These are phyloP conservation scores for Straminergon stramineum DNA, from an alignment of 225 moss, liverwort and hornwort genomes.

Conservation along the genomic window DNA sequence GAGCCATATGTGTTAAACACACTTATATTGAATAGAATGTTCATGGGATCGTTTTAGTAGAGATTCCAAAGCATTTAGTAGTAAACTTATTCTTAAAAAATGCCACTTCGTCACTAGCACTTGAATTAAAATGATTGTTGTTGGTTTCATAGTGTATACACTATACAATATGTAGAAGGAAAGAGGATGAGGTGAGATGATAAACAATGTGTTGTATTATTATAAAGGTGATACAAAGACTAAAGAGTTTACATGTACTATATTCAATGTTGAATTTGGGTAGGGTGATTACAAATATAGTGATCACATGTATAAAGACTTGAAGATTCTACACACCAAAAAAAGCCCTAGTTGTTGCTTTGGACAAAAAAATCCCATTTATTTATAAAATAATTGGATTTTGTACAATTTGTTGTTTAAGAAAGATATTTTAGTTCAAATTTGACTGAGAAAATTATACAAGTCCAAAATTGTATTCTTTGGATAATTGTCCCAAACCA, in stretches of 20 bases:
- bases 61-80: too few relatives aligned
- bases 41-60: too few relatives aligned
- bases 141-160: too few relatives aligned
- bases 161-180: too few relatives aligned
- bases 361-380: not conserved
- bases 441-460: not conserved
- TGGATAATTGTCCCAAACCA: not conserved
- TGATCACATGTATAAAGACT: not conserved
- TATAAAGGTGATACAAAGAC: not conserved
- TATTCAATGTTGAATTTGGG: rapidly evolving
- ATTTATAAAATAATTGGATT: not conserved
- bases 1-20: too few relatives aligned
- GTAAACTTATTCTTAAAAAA: too few relatives aligned
- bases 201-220: not conserved
- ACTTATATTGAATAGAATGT: too few relatives aligned
- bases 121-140: too few relatives aligned
- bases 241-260: too few relatives aligned
- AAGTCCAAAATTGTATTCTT: not conserved
- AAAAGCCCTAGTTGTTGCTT: not conserved
- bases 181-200: not conserved
- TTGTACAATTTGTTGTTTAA: not conserved
- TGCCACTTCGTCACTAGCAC: too few relatives aligned
- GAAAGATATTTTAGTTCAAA: not conserved
- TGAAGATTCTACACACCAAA: not conserved
- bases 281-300: not conserved